Conservation (phyloP, 2,329 filamentous ascomycete genomes). For the Fonsecaea monophora region DNA sequence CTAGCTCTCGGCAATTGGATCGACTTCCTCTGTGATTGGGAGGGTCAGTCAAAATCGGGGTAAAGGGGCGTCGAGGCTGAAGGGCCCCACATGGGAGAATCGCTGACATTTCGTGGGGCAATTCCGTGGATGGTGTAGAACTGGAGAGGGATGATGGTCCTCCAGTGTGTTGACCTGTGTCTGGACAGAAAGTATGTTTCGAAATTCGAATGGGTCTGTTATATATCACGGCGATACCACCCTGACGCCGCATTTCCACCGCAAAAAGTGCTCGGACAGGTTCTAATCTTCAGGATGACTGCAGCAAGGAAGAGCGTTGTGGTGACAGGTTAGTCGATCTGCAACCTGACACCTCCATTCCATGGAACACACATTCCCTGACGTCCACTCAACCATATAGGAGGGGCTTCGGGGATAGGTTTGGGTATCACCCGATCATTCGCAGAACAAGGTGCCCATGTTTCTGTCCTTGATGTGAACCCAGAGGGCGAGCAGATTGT, state of each 20-base stretch:
- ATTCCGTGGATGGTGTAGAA: slow-evolving; percentile 18
- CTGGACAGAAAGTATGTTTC: background rate
- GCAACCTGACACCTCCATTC: background rate
- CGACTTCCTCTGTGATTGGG: background rate
- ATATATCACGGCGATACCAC: background rate
- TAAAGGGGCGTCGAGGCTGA: slow-evolving; percentile 21
- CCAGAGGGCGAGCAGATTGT: slow-evolving; percentile 39
- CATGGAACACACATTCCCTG: background rate
- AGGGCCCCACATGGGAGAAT: slow-evolving; percentile 30
- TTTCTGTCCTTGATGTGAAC: slow-evolving; percentile 47
- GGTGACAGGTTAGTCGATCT: slow-evolving; percentile 41
- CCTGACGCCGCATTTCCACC: background rate
- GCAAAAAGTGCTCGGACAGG: too few relatives aligned
- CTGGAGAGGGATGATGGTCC: background rate
- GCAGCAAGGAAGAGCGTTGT: slow-evolving; percentile 41
- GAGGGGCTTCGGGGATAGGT: slow-evolving; percentile 49
- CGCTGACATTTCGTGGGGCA: slow-evolving; percentile 26
- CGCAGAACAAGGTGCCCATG: slow-evolving; percentile 42
- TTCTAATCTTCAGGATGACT: slow-evolving; percentile 8
- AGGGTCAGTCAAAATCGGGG: background rate
- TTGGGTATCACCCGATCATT: slow-evolving; percentile 47
- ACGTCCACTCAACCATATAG: slow-evolving; percentile 33
- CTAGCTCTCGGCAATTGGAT: slow-evolving; percentile 13
- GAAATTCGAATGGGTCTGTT: background rate
- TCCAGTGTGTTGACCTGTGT: background rate